Base-by-base conservation (phyloP, 345 rosid species). In the Excoecaria agallocha region DNA sequence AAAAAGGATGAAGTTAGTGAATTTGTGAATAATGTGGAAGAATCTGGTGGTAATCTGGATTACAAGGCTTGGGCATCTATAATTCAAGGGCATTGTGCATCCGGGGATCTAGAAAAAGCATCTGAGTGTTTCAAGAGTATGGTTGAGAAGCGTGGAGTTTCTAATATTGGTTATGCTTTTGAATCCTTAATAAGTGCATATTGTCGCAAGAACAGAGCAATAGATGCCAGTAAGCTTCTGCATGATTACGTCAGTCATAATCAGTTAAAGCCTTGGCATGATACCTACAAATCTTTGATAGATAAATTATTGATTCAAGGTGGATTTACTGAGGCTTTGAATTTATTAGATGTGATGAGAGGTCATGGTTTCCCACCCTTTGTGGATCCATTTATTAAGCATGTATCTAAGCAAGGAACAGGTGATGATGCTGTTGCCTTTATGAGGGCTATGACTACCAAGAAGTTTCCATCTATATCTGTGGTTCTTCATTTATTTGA, bases 281-380 rank as follows among this genome's bases (percentile, higher is more conserved):
- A 77, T 55, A 91, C 96, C 0, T 95, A 87, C 83, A 89, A 82
- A 78, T 62, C 77, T 72, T 74, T 95, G 87, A 86, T 86, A 74
- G 80, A 49, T 64, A 86, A 90, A 78, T 86, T 90, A 66, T 69
- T 95, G 83, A 87, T 66, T 76, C 87, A 85, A 69, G 89, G 84
- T 48, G 94, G 87, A 69, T 93, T 93, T 80, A 81, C 84, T 68
- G 90, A 87, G 73, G 97, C 95, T 76, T 78, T 91, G 79, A 80
- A 70, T 77, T 82, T 92, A 41, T 64, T 92, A 76, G 78, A 82
- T 56, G 74, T 87, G 79, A 94, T 94, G 98, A 91, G 85, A 82
- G 79, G 72, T 78, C 85, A 89, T 49, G 98, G 95, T 41, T 86
- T 82, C 79, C 97, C 95, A 51, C 97, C 98, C 66, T 85, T 76